Conservation (phyloP, 2,329 filamentous ascomycete genomes). For the Pochonia chlamydosporia region DNA sequence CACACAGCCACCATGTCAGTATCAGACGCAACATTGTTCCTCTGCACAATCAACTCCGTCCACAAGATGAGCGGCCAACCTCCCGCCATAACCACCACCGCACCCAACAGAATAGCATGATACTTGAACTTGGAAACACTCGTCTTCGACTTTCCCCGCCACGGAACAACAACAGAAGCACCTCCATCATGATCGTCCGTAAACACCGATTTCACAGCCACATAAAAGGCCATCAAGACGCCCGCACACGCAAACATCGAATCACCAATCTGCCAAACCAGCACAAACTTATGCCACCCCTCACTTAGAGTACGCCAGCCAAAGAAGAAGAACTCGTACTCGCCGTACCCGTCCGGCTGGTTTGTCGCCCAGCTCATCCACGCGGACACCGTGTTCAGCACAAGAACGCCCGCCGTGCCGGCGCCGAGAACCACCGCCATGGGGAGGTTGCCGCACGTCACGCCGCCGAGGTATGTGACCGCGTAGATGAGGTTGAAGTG, state of each 20-base stretch:
- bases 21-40: slow-evolving; percentile 11
- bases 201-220: slow-evolving; percentile 3
- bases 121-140: slow-evolving; percentile 5
- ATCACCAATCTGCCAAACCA: slow-evolving; percentile 13
- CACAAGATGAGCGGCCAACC: slow-evolving; percentile 13
- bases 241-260: background rate
- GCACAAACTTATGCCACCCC: slow-evolving; percentile 14
- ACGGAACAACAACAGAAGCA: background rate
- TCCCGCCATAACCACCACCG: slow-evolving; percentile 8
- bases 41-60: slow-evolving; percentile 12
- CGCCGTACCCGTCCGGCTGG: slow-evolving; percentile 10
- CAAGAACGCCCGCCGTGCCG: slow-evolving; percentile 12
- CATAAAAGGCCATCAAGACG: slow-evolving; percentile 3
- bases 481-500: slow-evolving; percentile 14
- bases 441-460: slow-evolving; percentile 11
- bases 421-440: slow-evolving; percentile 11
- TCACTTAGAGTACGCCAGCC: slow-evolving; percentile 13
- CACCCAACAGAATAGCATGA: slow-evolving; percentile 9
- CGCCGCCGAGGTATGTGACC: slow-evolving; percentile 12
- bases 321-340: slow-evolving; percentile 15
- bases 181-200: slow-evolving; percentile 7
- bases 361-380: slow-evolving; percentile 10
- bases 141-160: background rate
- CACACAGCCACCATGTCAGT: slow-evolving; percentile 13
- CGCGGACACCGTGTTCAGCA: slow-evolving; percentile 13